Conservation (phyloP, 192 early-diverging fungal species). For the Entomortierella parvispora region DNA sequence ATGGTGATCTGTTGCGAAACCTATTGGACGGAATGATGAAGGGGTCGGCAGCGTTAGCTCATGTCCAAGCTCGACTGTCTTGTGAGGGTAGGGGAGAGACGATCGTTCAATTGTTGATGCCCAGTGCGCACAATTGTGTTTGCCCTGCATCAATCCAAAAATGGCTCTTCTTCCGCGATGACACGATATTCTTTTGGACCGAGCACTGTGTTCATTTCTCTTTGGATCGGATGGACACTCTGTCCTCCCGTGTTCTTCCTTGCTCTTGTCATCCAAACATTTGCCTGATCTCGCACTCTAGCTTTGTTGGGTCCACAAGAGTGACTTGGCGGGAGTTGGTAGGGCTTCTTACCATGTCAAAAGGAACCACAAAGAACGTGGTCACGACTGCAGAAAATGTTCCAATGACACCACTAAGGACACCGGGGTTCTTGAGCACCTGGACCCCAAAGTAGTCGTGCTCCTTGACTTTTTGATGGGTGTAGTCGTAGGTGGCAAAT, state of each 20-base stretch:
- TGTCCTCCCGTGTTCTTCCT: slow-evolving; percentile 4
- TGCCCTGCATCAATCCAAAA: no score
- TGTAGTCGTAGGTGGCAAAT: slow-evolving; percentile 52
- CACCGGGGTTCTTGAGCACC: slow-evolving; percentile 17
- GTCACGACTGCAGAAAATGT: slow-evolving; percentile 50
- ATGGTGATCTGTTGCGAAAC: slow-evolving; percentile 50
- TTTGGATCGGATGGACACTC: background rate
- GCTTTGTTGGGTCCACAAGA: background rate
- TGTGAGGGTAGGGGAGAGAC: no score
- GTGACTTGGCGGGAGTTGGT: background rate
- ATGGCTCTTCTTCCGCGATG: no score
- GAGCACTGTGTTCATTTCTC: slow-evolving; percentile 1
- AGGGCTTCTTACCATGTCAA: slow-evolving; percentile 40
- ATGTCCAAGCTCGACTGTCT: background rate
- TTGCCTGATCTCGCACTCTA: no score
- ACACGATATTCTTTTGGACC: background rate
- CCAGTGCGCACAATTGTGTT: no score
- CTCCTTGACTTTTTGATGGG: slow-evolving; percentile 27
- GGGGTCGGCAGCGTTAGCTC: background rate
- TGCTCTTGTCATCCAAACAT: background rate
- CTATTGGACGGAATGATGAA: background rate
- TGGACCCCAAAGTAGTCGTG: slow-evolving; percentile 28
- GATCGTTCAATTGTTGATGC: no score
- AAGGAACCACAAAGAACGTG: slow-evolving; percentile 49
- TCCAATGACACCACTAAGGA: slow-evolving; percentile 32